Evolutionary conservation across 495 filamentous ascomycete species (phyloP).

Genomic region (Neurospora sp.): DNA sequence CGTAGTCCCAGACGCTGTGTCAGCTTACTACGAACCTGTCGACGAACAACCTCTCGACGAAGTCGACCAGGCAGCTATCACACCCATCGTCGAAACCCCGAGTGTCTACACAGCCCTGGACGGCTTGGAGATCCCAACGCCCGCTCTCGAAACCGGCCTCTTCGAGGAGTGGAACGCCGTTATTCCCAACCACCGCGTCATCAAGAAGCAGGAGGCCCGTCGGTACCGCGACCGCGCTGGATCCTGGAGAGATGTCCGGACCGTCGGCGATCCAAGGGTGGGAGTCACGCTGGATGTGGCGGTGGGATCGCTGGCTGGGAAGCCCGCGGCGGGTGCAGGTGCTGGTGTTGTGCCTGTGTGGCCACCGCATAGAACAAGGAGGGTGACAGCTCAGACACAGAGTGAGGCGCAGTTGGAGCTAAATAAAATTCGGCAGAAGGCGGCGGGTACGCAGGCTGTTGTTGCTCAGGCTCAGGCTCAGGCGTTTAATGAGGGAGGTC

Average conservation of each 20-base stretch:
- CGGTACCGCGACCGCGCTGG: slow-evolving; percentile 40
- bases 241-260: slow-evolving; percentile 33
- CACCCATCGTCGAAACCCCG: background rate
- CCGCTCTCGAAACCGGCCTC: background rate
- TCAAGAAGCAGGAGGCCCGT: slow-evolving; percentile 27
- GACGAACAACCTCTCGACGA: background rate
- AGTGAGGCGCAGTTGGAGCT: slow-evolving; percentile 31
- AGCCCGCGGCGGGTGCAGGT: background rate
- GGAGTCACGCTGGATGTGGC: slow-evolving; percentile 33
- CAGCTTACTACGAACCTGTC: background rate
- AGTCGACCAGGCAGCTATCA: background rate
- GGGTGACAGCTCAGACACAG: slow-evolving; percentile 21
- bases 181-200: slow-evolving; percentile 35
- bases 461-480: background rate
- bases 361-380: slow-evolving; percentile 16
- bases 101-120: background rate
- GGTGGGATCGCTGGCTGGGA: slow-evolving; percentile 19
- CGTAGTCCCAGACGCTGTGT: background rate
- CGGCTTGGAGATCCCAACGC: background rate
- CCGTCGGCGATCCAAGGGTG: slow-evolving; percentile 37
- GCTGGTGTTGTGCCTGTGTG: background rate
- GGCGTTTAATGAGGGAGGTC: background rate
- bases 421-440: slow-evolving; percentile 26
- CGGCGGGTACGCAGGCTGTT: slow-evolving; percentile 7
- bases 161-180: slow-evolving; percentile 13